Percentiles rank a stretch among this genome's conserved stretches.
phyloP scores from a whole-genome alignment of 805 yeast genomes.

The Teunomyces cretensis region DNA sequence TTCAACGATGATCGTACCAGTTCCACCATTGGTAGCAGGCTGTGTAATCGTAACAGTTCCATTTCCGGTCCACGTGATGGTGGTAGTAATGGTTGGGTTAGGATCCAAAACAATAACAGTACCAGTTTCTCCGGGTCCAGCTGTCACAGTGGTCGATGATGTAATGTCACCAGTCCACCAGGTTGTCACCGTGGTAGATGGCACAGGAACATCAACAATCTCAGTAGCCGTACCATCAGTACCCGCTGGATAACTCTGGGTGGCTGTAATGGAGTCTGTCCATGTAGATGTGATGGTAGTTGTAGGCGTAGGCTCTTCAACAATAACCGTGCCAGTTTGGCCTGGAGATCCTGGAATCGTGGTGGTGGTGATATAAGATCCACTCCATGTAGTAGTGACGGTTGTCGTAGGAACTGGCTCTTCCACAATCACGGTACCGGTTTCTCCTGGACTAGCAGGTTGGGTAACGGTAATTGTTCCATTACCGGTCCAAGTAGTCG shows the following conservation, averaged over 20 bases:
- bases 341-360: slow-evolving; percentile 10
- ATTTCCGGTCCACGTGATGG: slow-evolving; percentile 13
- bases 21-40: slow-evolving; percentile 5
- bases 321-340: slow-evolving; percentile 12
- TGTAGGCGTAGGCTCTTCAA: slow-evolving; percentile 7
- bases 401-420: slow-evolving; percentile 15
- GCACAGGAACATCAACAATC: slow-evolving; percentile 1
- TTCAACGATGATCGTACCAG: slow-evolving; percentile 11
- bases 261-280: slow-evolving; percentile 8
- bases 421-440: slow-evolving; percentile 13
- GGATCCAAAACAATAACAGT: slow-evolving; percentile 12
- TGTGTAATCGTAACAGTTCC: slow-evolving; percentile 7
- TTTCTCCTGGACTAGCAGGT: slow-evolving; percentile 9
- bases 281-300: slow-evolving; percentile 11
- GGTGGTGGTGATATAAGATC: slow-evolving; percentile 1
- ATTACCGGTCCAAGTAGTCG: slow-evolving; percentile 11
- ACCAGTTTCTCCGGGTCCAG: neutral
- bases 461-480: slow-evolving; percentile 9
- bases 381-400: slow-evolving; percentile 14
- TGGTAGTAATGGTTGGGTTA: slow-evolving; percentile 9
- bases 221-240: slow-evolving; percentile 1
- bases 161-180: neutral
- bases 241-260: neutral
- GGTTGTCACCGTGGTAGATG: slow-evolving; percentile 1
- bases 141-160: slow-evolving; percentile 5